Percentiles rank a stretch among this genome's conserved stretches.
These are phyloP conservation scores for Colletotrichum sp. DNA, from an alignment of 2,329 filamentous ascomycete species.

Conservation along the genomic window DNA sequence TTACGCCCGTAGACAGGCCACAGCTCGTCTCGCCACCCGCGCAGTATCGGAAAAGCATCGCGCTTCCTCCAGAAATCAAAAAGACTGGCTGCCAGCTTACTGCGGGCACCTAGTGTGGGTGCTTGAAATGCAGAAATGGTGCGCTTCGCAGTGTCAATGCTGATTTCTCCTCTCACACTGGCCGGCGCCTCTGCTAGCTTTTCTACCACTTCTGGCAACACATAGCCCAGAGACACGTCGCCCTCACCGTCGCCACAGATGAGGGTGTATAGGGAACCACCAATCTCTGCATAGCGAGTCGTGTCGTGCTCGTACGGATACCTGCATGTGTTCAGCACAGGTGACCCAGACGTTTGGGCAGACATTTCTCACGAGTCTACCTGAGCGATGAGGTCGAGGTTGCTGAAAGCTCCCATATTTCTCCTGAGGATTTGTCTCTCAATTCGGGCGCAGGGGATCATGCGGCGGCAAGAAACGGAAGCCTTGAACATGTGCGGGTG, in stretches of 20 bases:
- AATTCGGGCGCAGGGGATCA: not conserved
- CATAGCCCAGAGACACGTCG: conserved; percentile 67
- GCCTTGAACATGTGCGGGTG: not conserved
- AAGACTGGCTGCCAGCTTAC: conserved; percentile 58
- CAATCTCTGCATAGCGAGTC: conserved; percentile 56
- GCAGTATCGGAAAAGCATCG: conserved; percentile 75
- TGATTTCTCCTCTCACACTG: conserved; percentile 61
- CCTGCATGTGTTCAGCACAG: conserved; percentile 44
- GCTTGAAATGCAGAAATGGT: conserved; percentile 69
- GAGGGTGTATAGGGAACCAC: conserved; percentile 70
- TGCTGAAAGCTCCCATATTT: conserved; percentile 34
- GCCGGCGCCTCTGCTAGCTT: conserved; percentile 53
- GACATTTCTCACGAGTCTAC: conserved; percentile 56
- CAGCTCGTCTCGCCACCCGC: conserved; percentile 80
- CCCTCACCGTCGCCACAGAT: conserved; percentile 68
- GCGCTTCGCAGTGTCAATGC: conserved; percentile 61
- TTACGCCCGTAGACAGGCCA: conserved; percentile 78
- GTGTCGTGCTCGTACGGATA: conserved; percentile 78
- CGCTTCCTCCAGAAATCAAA: conserved; percentile 71
- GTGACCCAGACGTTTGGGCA: not conserved
- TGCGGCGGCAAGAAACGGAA: not conserved
- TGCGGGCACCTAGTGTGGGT: conserved; percentile 67
- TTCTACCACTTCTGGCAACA: conserved; percentile 56
- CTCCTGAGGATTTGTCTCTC: conserved; percentile 9
- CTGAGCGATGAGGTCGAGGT: conserved; percentile 58